These are phyloP conservation scores for Batrachochytrium dendrobatidis DNA, from an alignment of 371 early-diverging fungal species.

Conservation along the genomic window DNA sequence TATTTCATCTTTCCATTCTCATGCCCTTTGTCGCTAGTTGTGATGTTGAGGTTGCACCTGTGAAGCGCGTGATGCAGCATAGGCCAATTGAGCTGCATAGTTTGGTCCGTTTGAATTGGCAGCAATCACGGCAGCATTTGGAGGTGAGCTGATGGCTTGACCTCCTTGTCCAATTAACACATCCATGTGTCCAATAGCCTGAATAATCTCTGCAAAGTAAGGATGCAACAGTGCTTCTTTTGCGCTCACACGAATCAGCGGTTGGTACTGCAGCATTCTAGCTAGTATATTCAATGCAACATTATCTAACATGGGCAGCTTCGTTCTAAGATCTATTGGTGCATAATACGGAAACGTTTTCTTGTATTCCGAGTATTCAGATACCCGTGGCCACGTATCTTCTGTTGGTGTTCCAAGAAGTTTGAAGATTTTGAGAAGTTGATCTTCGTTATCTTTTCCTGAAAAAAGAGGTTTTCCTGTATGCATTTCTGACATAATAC, in stretches of 20 bases:
- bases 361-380: conserved; percentile 83
- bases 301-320: conserved; percentile 71
- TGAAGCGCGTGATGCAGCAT: too few relatives aligned
- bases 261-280: conserved; percentile 79
- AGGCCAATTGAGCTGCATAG: too few relatives aligned
- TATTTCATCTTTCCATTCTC: too few relatives aligned
- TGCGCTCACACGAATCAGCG: conserved; percentile 76
- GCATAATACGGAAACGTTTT: conserved; percentile 61
- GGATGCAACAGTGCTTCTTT: conserved; percentile 73
- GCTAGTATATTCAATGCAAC: conserved; percentile 70
- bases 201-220: conserved; percentile 49
- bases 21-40: too few relatives aligned
- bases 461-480: conserved; percentile 77
- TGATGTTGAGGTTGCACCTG: too few relatives aligned
- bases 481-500: conserved; percentile 66
- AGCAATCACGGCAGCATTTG: too few relatives aligned
- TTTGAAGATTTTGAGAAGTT: conserved; percentile 78
- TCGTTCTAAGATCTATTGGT: conserved; percentile 53
- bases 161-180: too few relatives aligned
- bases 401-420: conserved; percentile 84
- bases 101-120: too few relatives aligned
- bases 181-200: too few relatives aligned
- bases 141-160: too few relatives aligned
- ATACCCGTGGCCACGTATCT: conserved; percentile 86
- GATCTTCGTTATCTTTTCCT: conserved; percentile 88